These are phyloP conservation scores for Tylopilus orsonianus DNA, from an alignment of 1,284 basidiomycete genomes.

Conservation along the genomic window DNA sequence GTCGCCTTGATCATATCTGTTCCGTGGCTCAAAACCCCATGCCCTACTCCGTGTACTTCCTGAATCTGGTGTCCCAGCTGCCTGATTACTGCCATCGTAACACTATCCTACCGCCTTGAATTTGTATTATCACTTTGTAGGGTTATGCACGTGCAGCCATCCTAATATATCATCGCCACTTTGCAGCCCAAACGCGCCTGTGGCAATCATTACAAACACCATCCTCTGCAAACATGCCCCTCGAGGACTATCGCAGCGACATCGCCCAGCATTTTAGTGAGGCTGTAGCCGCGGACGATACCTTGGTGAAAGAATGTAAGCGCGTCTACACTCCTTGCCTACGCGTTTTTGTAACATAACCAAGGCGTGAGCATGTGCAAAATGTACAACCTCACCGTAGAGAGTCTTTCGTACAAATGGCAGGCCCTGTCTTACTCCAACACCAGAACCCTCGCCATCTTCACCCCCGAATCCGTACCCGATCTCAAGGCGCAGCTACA, in stretches of 20 bases:
- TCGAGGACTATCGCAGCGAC: conserved; percentile 25
- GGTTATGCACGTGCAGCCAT: conserved; percentile 16
- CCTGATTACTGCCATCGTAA: conserved; percentile 14
- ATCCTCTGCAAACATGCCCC: too few relatives aligned
- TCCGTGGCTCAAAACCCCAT: conserved; percentile 21
- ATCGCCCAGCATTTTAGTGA: conserved; percentile 35
- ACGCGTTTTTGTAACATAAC: conserved; percentile 8
- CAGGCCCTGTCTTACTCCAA: conserved; percentile 53
- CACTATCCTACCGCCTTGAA: conserved; percentile 26
- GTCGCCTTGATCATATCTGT: conserved; percentile 22
- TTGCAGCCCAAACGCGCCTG: too few relatives aligned
- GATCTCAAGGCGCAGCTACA: conserved; percentile 56
- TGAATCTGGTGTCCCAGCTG: conserved; percentile 19
- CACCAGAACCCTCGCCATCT: conserved; percentile 40
- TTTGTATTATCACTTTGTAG: conserved; percentile 36
- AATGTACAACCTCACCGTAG: conserved; percentile 56
- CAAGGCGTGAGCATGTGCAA: conserved; percentile 66
- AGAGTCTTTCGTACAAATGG: conserved; percentile 69
- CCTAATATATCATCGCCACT: conserved; percentile 32
- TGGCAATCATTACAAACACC: conserved; percentile 3
- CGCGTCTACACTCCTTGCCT: conserved; percentile 6
- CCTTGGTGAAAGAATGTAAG: conserved; percentile 51
- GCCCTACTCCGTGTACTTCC: conserved; percentile 11
- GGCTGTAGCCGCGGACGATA: conserved; percentile 35
- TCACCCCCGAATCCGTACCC: conserved; percentile 51